Evolutionary conservation across 2,329 filamentous ascomycete genomes (phyloP).

Genomic region (Aspergillus ustus): DNA sequence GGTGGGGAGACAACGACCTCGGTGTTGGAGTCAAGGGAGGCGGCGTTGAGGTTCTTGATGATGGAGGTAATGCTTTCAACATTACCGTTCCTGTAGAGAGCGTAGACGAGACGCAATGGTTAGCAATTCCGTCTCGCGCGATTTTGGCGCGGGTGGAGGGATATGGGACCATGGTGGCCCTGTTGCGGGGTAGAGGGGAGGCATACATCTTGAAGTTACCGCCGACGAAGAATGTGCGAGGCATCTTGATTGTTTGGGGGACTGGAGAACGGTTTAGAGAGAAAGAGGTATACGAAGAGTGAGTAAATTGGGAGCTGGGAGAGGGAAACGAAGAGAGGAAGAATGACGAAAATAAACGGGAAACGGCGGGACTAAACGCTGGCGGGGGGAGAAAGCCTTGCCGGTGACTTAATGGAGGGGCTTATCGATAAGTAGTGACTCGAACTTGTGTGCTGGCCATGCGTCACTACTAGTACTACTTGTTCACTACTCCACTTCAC

Average conservation of each 20-base stretch:
- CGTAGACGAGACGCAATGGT: constrained; percentile 32
- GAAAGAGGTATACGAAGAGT: constrained; percentile 7
- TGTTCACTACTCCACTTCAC: neutral
- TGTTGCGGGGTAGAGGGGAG: constrained; percentile 29
- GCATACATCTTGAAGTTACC: constrained; percentile 99
- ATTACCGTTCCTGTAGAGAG: constrained; percentile 79
- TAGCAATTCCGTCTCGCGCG: constrained; percentile 6
- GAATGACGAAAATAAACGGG: constrained; percentile 22
- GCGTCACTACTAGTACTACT: constrained; percentile 1
- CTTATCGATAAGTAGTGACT: constrained; percentile 29
- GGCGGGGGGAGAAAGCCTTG: constrained; percentile 14
- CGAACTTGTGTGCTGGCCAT: constrained; percentile 18
- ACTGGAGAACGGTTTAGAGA: constrained; percentile 15
- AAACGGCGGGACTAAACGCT: constrained; percentile 10
- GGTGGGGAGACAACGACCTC: constrained; percentile 96
- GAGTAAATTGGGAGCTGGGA: constrained; percentile 11
- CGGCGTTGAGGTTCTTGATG: constrained; percentile 84
- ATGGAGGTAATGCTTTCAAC: constrained; percentile 88
- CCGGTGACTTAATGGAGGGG: constrained; percentile 18
- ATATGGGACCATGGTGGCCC: constrained; percentile 27
- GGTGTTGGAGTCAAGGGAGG: constrained; percentile 65
- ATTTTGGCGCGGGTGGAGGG: constrained; percentile 1
- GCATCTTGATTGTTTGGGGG: constrained; percentile 65
- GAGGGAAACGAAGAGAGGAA: constrained; percentile 10
- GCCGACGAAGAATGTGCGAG: constrained; percentile 95